These are phyloP conservation scores for Phyllachora maydis DNA, from an alignment of 2,329 filamentous ascomycete genomes.

Conservation along the genomic window DNA sequence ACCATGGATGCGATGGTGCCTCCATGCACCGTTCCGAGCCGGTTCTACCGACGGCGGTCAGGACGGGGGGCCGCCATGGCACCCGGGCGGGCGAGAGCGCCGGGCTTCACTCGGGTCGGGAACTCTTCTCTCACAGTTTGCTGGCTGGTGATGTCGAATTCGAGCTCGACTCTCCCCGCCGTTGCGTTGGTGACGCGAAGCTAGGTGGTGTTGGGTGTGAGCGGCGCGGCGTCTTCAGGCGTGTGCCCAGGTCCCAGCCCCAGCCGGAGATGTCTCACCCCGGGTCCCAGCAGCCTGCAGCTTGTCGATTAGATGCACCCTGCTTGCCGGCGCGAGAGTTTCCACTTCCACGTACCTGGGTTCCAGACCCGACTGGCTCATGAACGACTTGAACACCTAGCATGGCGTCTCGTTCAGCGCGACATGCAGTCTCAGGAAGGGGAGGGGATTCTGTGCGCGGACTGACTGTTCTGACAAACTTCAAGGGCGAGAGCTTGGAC, in stretches of 20 bases:
- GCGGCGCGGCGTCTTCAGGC: too few relatives aligned
- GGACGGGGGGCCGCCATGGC: too few relatives aligned
- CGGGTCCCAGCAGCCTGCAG: too few relatives aligned
- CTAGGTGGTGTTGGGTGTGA: too few relatives aligned
- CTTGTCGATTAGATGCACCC: too few relatives aligned
- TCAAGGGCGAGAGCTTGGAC: conserved; percentile 9
- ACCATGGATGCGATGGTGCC: conserved; percentile 63
- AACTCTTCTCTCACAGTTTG: conserved; percentile 44
- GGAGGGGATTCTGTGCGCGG: too few relatives aligned
- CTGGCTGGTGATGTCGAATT: conserved; percentile 51
- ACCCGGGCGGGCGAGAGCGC: too few relatives aligned
- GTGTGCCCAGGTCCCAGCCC: too few relatives aligned
- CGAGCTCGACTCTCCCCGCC: conserved; percentile 52
- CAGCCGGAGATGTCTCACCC: too few relatives aligned
- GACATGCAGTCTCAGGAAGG: too few relatives aligned
- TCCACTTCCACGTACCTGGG: conserved; percentile 65
- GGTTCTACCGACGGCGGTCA: conserved; percentile 48
- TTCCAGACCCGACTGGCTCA: conserved; percentile 69
- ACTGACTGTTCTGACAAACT: conserved; percentile 12
- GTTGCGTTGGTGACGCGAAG: conserved; percentile 44
- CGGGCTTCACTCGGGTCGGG: not conserved
- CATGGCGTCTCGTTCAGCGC: conserved; percentile 1
- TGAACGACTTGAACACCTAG: conserved; percentile 72
- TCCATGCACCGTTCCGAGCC: conserved; percentile 56
- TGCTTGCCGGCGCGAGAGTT: too few relatives aligned